Evolutionary conservation across 306 rosid species (phyloP).

Genomic region (Ormosia emarginata): DNA sequence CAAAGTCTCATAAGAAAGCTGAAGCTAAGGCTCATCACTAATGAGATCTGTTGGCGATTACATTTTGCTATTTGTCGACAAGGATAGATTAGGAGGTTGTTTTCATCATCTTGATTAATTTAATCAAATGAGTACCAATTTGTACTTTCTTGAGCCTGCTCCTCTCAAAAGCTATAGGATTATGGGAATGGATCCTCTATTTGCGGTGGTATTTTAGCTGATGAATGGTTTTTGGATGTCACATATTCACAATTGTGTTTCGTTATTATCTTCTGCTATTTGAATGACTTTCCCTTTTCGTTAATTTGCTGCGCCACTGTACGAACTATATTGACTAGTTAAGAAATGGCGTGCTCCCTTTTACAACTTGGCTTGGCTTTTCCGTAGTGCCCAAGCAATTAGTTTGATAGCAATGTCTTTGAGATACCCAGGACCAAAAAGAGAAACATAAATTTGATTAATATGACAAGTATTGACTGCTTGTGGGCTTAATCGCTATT

Average conservation of each 20-base stretch:
- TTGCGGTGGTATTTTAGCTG: not conserved
- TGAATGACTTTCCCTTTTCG: not conserved
- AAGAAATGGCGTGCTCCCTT: not conserved
- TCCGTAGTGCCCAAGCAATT: too few species aligned
- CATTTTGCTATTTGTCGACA: not conserved
- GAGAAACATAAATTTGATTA: too few species aligned
- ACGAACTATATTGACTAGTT: not conserved
- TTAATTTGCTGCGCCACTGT: too few species aligned
- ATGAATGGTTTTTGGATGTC: not conserved
- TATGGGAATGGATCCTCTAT: not conserved
- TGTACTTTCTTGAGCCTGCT: not conserved
- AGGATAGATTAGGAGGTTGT: not conserved
- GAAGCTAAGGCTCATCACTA: slow-evolving; percentile 38
- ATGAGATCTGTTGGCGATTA: not conserved
- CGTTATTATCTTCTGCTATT: too few species aligned
- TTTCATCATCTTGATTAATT: not conserved
- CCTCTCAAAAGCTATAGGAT: not conserved
- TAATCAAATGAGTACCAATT: not conserved
- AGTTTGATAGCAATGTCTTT: too few species aligned
- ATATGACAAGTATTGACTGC: too few species aligned
- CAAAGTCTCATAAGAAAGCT: slow-evolving; percentile 42
- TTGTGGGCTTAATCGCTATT: too few species aligned
- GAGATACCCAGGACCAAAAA: too few species aligned
- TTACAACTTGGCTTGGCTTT: too few species aligned
- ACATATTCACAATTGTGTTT: not conserved